These are phyloP conservation scores for Aspergillus sp. DNA, from an alignment of 2,329 filamentous ascomycete species.

Conservation along the genomic window DNA sequence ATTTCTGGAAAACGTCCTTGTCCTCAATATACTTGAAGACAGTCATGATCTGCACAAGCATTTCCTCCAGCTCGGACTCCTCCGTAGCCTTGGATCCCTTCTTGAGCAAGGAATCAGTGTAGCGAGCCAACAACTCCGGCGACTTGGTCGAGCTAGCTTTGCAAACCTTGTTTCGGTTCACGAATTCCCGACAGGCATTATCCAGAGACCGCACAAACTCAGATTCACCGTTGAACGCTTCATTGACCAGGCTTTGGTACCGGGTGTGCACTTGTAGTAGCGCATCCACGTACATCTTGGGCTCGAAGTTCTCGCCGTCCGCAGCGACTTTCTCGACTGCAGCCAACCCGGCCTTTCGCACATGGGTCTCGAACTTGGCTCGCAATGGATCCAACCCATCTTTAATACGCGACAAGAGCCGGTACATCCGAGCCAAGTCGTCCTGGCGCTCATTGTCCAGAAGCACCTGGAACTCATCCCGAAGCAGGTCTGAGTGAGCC, in stretches of 20 bases:
- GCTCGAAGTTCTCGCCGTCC: constrained; percentile 83
- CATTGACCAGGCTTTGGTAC: constrained; percentile 83
- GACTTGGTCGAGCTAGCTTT: constrained; percentile 89
- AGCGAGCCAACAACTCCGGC: constrained; percentile 89
- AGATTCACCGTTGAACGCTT: constrained; percentile 87
- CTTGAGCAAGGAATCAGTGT: constrained; percentile 84
- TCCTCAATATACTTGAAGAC: constrained; percentile 99
- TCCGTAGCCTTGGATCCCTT: constrained; percentile 86
- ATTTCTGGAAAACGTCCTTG: constrained; percentile 99
- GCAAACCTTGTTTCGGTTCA: constrained; percentile 95
- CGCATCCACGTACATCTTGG: constrained; percentile 93
- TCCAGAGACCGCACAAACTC: constrained; percentile 95
- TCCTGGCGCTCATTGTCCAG: constrained; percentile 91
- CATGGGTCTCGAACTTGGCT: constrained; percentile 81
- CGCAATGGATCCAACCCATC: constrained; percentile 86
- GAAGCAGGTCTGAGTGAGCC: constrained; percentile 73
- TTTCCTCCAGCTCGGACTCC: constrained; percentile 84
- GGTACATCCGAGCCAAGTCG: constrained; percentile 95
- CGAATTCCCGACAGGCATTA: constrained; percentile 95
- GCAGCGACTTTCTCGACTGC: constrained; percentile 87
- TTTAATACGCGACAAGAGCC: constrained; percentile 75
- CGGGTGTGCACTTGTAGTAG: constrained; percentile 89
- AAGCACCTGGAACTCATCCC: constrained; percentile 91
- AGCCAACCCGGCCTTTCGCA: constrained; percentile 76
- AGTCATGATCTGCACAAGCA: constrained; percentile 90